Conservation (phyloP, 176 grass and related monocot genomes). For the Cenchrus purpureus region DNA sequence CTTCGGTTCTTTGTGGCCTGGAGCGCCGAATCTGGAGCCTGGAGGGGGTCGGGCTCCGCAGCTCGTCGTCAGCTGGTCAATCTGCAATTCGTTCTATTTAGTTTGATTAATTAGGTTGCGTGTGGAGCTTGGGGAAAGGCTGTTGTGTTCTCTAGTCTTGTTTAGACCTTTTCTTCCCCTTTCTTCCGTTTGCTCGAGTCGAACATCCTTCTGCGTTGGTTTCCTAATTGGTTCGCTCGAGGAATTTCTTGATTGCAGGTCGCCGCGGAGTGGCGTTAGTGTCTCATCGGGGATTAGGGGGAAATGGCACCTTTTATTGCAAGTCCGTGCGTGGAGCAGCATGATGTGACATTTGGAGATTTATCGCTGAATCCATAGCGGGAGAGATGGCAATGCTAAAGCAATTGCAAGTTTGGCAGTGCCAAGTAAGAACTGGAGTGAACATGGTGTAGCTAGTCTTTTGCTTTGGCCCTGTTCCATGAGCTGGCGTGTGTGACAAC, state of each 20-base stretch:
- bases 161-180: background rate
- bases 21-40: slow-evolving; percentile 34
- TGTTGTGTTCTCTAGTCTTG: background rate
- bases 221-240: background rate
- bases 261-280: background rate
- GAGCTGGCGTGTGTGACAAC: slow-evolving; percentile 22
- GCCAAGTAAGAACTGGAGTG: slow-evolving; percentile 1
- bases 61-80: background rate
- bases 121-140: background rate
- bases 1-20: background rate
- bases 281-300: background rate
- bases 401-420: background rate
- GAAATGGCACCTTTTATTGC: background rate
- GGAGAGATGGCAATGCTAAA: background rate
- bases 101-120: background rate
- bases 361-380: background rate
- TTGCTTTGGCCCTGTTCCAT: background rate
- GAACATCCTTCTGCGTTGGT: background rate
- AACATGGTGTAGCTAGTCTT: background rate
- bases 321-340: background rate
- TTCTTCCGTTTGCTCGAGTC: background rate
- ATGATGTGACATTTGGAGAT: background rate
- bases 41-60: background rate
- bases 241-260: background rate
- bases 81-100: background rate